Conservation (phyloP, 192 early-diverging fungal species). For the Coemansia biformis region DNA sequence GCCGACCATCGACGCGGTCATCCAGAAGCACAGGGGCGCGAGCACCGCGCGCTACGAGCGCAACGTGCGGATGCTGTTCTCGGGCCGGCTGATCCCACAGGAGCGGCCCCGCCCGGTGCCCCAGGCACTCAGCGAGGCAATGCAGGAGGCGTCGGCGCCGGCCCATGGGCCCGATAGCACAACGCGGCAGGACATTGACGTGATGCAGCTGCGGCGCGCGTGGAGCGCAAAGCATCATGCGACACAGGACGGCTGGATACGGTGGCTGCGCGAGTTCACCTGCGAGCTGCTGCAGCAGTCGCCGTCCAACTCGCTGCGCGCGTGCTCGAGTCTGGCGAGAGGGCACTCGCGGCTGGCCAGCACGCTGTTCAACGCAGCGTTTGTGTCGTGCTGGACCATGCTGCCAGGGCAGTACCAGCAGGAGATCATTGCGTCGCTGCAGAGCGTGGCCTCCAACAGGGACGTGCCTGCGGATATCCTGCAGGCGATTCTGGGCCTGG, state of each 20-base stretch:
- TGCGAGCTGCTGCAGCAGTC: conserved; percentile 93
- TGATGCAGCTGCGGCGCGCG: conserved; percentile 70
- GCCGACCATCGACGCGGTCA: conserved; percentile 78
- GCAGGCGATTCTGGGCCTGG: conserved; percentile 85
- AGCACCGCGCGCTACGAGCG: conserved; percentile 74
- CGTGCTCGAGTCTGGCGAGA: conserved; percentile 77
- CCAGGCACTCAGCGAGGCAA: too few species aligned
- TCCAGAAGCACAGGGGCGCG: conserved; percentile 62
- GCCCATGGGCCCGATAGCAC: conserved; percentile 92
- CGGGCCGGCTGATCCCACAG: conserved; percentile 58
- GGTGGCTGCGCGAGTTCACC: conserved; percentile 89
- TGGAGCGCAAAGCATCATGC: conserved; percentile 57
- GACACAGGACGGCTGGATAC: conserved; percentile 84
- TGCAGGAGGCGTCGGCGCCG: too few species aligned
- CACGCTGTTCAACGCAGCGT: conserved; percentile 94
- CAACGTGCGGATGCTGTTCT: conserved; percentile 68
- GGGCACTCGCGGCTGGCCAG: conserved; percentile 73
- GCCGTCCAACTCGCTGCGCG: conserved; percentile 89
- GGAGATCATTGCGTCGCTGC: conserved; percentile 80
- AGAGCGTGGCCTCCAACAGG: conserved; percentile 71
- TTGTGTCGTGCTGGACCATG: conserved; percentile 95
- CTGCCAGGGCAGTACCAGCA: conserved; percentile 86
- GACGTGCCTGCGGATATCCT: conserved; percentile 91
- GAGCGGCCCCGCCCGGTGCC: too few species aligned
- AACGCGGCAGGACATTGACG: conserved; percentile 56